Evolutionary conservation across 441 rosid genomes (phyloP).

Genomic region (Erysimum cheiri): DNA sequence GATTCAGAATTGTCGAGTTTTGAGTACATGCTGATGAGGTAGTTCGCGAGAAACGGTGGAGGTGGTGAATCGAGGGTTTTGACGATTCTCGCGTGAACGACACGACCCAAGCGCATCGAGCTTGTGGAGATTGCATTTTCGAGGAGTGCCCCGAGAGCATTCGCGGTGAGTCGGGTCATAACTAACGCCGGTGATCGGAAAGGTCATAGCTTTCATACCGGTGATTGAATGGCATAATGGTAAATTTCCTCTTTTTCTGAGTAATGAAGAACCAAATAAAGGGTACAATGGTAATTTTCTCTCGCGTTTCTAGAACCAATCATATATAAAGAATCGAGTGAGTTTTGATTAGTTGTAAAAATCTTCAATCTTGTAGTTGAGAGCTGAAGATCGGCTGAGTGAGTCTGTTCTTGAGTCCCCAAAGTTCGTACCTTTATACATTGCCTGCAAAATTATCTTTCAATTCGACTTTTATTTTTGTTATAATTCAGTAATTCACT

Average conservation of each 20-base stretch:
- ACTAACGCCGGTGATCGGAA: constrained; percentile 36
- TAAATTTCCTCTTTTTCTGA: too few species aligned
- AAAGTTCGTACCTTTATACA: constrained; percentile 7
- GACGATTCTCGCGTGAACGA: constrained; percentile 65
- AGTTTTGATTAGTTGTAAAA: constrained; percentile 1
- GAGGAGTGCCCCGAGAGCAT: constrained; percentile 56
- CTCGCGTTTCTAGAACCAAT: too few species aligned
- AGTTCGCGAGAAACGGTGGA: constrained; percentile 61
- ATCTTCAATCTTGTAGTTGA: neutral
- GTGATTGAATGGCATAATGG: too few species aligned
- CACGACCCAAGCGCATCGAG: constrained; percentile 61
- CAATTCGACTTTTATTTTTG: neutral
- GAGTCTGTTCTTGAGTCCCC: neutral
- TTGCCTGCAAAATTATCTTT: neutral
- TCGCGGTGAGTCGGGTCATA: constrained; percentile 56
- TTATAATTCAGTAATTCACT: neutral
- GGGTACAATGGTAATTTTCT: too few species aligned
- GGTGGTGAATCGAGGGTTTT: constrained; percentile 53
- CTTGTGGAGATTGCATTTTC: constrained; percentile 57
- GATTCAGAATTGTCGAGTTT: constrained; percentile 66
- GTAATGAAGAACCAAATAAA: too few species aligned
- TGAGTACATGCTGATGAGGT: constrained; percentile 79
- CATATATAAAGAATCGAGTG: neutral
- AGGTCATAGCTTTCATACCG: too few species aligned
- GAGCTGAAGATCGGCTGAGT: constrained; percentile 2